Evolutionary conservation across 441 rosid genomes (phyloP).

Genomic region (Brassica hybrid): DNA sequence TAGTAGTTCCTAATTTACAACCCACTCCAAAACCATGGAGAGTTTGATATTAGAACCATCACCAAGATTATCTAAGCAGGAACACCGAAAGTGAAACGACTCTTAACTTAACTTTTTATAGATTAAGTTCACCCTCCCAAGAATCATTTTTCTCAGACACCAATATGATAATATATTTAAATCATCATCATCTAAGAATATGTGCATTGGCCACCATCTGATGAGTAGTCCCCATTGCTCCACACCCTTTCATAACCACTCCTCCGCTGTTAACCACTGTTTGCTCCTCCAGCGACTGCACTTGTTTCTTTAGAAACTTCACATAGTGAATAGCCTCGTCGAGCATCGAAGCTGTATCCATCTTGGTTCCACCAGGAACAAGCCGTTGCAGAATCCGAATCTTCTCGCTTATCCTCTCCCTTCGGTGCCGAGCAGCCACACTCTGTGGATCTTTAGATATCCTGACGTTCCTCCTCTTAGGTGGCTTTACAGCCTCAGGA

Average conservation of each 20-base stretch:
- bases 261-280: conserved; percentile 53
- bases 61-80: conserved; percentile 8
- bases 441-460: conserved; percentile 97
- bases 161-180: conserved; percentile 18
- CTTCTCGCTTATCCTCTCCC: conserved; percentile 90
- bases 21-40: conserved; percentile 33
- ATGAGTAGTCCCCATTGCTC: conserved; percentile 44
- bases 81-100: neutral
- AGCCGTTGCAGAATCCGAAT: conserved; percentile 90
- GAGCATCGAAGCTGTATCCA: conserved; percentile 96
- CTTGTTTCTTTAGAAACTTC: conserved; percentile 87
- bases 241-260: conserved; percentile 53
- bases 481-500: conserved; percentile 86
- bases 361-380: conserved; percentile 97
- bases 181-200: conserved; percentile 54
- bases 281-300: conserved; percentile 69
- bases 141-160: conserved; percentile 1
- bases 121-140: conserved; percentile 17
- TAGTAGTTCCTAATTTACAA: conserved; percentile 34
- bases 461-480: conserved; percentile 83
- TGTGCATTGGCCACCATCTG: conserved; percentile 56
- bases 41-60: conserved; percentile 1
- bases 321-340: conserved; percentile 95
- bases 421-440: conserved; percentile 86
- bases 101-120: neutral